A percentile compares a stretch with the other conserved stretches of the same genome.
These are phyloP conservation scores for Apiospora hydei DNA, from an alignment of 2,329 filamentous ascomycete species.

Conservation along the genomic window DNA sequence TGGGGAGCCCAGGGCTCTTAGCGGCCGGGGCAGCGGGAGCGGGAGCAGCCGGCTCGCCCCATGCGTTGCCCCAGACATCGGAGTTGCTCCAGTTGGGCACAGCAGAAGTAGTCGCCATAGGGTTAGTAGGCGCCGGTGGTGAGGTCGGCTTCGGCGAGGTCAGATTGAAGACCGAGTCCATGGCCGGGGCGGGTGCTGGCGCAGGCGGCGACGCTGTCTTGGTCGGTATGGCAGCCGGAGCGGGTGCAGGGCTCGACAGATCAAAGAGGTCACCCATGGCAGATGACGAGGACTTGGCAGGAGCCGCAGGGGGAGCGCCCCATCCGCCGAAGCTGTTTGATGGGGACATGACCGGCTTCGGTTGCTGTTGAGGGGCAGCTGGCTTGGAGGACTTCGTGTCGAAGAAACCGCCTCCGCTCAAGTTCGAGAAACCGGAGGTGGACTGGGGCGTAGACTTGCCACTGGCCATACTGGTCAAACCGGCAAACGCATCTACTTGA, in stretches of 20 bases:
- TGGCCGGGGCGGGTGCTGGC: conserved; percentile 48
- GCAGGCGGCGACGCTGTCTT: conserved; percentile 53
- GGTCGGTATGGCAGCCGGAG: conserved; percentile 51
- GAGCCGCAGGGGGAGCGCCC: conserved; percentile 49
- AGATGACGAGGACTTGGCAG: conserved; percentile 55
- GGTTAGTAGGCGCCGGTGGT: conserved; percentile 47
- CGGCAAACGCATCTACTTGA: conserved; percentile 47
- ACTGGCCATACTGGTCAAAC: conserved; percentile 44
- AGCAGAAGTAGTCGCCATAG: conserved; percentile 47
- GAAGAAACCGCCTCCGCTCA: conserved; percentile 83
- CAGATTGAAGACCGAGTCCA: conserved; percentile 83
- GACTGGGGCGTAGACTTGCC: conserved; percentile 47
- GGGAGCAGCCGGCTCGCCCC: conserved; percentile 70
- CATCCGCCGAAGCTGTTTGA: conserved; percentile 74
- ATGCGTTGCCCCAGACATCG: conserved; percentile 92
- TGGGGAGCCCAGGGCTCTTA: conserved; percentile 65
- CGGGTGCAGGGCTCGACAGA: conserved; percentile 58
- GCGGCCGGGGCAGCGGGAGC: conserved; percentile 55
- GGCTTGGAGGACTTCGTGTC: conserved; percentile 72
- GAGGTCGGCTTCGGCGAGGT: conserved; percentile 57
- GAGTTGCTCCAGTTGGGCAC: conserved; percentile 50
- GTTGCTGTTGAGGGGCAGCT: conserved; percentile 55
- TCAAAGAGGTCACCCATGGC: conserved; percentile 84
- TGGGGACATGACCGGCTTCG: conserved; percentile 41
- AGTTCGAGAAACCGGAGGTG: conserved; percentile 53